phyloP scores from a whole-genome alignment of 2,329 filamentous ascomycete genomes.

The Colletotrichum sidae region DNA sequence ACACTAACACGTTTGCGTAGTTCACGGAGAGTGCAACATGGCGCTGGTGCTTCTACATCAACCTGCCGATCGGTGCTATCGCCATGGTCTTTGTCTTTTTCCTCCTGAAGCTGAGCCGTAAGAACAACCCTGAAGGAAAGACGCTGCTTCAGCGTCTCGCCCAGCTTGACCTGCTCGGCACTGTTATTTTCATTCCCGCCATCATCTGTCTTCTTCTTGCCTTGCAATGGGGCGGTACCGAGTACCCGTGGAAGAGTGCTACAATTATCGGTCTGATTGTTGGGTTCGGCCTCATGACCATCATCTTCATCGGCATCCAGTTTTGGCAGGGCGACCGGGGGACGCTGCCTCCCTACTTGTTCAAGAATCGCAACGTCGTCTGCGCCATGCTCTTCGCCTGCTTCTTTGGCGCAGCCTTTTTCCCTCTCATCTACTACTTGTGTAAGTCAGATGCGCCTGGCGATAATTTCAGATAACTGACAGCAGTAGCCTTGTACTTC shows the following conservation, averaged over 20 bases:
- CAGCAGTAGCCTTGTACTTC: constrained; percentile 59
- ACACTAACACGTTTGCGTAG: too few relatives aligned
- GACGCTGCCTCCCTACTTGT: constrained; percentile 61
- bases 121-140: constrained; percentile 46
- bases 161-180: constrained; percentile 67
- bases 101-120: constrained; percentile 50
- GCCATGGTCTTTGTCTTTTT: constrained; percentile 61
- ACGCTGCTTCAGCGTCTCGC: constrained; percentile 52
- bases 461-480: constrained; percentile 3
- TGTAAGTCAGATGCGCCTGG: constrained; percentile 48
- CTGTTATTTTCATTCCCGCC: constrained; percentile 61
- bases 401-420: constrained; percentile 64
- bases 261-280: constrained; percentile 64
- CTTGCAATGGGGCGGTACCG: constrained; percentile 67
- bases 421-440: constrained; percentile 65
- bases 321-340: constrained; percentile 59
- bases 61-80: constrained; percentile 60
- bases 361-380: constrained; percentile 56
- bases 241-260: constrained; percentile 62
- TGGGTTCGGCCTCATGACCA: constrained; percentile 57
- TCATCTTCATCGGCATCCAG: constrained; percentile 60
- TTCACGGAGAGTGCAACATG: constrained; percentile 62
- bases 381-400: constrained; percentile 56
- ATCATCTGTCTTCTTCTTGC: constrained; percentile 66
- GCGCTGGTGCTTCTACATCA: constrained; percentile 64